phyloP scores from a whole-genome alignment of 225 moss, liverwort and hornwort genomes.

The Polytrichum formosum region DNA sequence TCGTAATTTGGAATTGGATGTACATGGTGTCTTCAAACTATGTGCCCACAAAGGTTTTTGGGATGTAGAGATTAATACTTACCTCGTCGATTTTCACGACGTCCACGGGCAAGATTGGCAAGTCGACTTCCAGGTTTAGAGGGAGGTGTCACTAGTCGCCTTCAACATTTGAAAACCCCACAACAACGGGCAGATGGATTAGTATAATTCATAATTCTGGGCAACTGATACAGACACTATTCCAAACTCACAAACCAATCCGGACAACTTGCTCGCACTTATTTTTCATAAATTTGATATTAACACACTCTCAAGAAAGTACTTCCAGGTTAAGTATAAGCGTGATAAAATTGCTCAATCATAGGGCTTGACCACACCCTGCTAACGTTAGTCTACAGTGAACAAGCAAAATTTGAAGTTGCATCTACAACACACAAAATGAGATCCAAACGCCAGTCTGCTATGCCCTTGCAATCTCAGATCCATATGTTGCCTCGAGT shows the following conservation, averaged over 20 bases:
- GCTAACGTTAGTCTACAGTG: not conserved
- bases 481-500: not conserved
- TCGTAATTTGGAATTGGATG: not conserved
- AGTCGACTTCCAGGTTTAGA: constrained; percentile 79
- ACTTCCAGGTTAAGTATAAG: not conserved
- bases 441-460: too few relatives aligned
- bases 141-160: constrained; percentile 82
- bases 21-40: not conserved
- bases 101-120: constrained; percentile 66
- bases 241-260: not conserved
- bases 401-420: not conserved
- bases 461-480: not conserved
- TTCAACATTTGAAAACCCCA: constrained; percentile 17
- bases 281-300: not conserved
- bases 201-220: too few relatives aligned
- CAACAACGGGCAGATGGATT: not conserved
- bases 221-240: not conserved
- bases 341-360: too few relatives aligned
- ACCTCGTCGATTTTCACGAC: constrained; percentile 90
- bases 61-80: constrained; percentile 17
- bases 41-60: constrained; percentile 1
- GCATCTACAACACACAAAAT: not conserved
- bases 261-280: not conserved
- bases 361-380: too few relatives aligned
- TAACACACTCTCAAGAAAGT: not conserved